Base-by-base conservation (phyloP, 805 yeast species). In the Ogataea paraovalis region DNA sequence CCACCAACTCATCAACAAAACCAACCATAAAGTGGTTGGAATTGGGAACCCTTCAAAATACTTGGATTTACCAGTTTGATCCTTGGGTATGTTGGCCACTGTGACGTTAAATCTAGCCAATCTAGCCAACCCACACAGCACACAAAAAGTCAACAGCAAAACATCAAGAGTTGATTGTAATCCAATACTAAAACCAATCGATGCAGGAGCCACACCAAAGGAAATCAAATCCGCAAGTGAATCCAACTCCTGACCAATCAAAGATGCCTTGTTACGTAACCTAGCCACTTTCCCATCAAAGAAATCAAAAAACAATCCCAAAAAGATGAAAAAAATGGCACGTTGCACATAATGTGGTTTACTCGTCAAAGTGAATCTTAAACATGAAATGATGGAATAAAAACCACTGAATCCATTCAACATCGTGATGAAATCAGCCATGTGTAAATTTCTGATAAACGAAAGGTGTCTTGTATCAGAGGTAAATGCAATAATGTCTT, bases 241-340 rank as follows among this genome's bases (percentile, higher is more conserved):
- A 65, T 94, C 99, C 60, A 94, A 79, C 70, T 94, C 99, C 69
- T 94, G 98, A 51, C 99, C 99, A 87, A 94, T 87, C 46, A 94
- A 75, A 12, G 95, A 85, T 2, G 96, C 80, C 71, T 91, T 89
- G 65, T 90, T 86, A 70, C 97, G 80, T 71, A 94, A 78, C 62
- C 99, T 79, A 3, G 99, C 99, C 7, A 92, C 99, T 59, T 96
- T 82, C 32, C 99, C 99, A 65, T 94, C 99, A 65, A 94, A 87
- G 65, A 94, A 90, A 67, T 92, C 99, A 66, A 92, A 92, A 64
- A 94, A 89, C 61, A 92, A 79, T 4, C 99, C 99, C 56, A 92
- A 72, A n/a, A 87, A 75, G 39, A 90, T 88, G 69, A 75, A 89
- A 55, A 85, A 82, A 70, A 90, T 91, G 2, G 98, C 97, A 58